Percentiles rank a stretch among this genome's conserved stretches.
These are phyloP conservation scores for Evernia prunastri DNA, from an alignment of 495 filamentous ascomycete species.

Conservation along the genomic window DNA sequence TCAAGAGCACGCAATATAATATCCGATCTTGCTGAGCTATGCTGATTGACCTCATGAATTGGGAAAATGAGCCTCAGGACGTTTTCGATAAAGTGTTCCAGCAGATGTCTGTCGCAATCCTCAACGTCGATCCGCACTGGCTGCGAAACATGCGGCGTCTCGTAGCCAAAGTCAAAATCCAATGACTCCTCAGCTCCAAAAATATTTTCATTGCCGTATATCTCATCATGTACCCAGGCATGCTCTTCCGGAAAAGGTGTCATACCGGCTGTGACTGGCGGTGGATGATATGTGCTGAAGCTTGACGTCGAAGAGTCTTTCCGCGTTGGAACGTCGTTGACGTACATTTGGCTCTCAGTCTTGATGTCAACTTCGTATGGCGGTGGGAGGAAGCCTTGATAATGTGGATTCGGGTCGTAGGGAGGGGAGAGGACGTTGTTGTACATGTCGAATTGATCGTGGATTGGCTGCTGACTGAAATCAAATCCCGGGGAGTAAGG, in stretches of 20 bases:
- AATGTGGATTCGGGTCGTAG: conserved; percentile 34
- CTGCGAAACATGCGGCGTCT: conserved; percentile 44
- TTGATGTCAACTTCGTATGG: conserved; percentile 94
- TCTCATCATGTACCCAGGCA: conserved; percentile 71
- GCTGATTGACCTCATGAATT: conserved; percentile 80
- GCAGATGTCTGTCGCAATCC: conserved; percentile 75
- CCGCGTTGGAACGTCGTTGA: conserved; percentile 80
- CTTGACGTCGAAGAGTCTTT: conserved; percentile 79
- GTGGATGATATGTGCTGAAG: conserved; percentile 79
- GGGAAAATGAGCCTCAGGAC: conserved; percentile 88
- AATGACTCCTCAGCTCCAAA: conserved; percentile 50
- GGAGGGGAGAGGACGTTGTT: conserved; percentile 39
- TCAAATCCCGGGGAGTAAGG: conserved; percentile 67
- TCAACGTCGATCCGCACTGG: conserved; percentile 78
- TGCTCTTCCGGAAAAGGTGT: conserved; percentile 56
- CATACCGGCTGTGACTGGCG: conserved; percentile 58
- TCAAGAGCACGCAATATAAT: conserved; percentile 80
- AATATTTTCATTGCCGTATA: conserved; percentile 48
- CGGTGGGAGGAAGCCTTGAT: conserved; percentile 44
- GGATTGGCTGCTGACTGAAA: conserved; percentile 57
- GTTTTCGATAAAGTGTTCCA: conserved; percentile 87
- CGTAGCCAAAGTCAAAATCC: conserved; percentile 70
- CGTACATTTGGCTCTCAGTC: conserved; percentile 89
- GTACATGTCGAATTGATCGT: conserved; percentile 54
- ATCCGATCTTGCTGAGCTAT: conserved; percentile 66